Percentiles rank a stretch among this genome's conserved stretches.
These are phyloP conservation scores for Spizellomyces punctatus DNA, from an alignment of 192 early-diverging fungal genomes.

Conservation along the genomic window DNA sequence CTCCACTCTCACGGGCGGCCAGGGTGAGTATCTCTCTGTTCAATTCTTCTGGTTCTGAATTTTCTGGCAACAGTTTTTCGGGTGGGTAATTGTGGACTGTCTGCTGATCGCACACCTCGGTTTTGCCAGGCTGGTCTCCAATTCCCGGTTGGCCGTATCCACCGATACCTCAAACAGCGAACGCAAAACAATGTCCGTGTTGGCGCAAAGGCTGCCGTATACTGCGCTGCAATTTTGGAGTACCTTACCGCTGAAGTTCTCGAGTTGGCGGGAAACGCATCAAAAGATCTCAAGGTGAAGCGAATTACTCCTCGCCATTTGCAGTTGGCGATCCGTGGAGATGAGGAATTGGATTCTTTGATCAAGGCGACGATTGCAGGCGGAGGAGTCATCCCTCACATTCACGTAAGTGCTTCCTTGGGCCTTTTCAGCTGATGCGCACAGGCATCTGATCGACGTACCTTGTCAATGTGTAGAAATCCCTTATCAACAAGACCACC, in stretches of 20 bases:
- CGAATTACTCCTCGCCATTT: slow-evolving; percentile 88
- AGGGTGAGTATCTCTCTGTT: slow-evolving; percentile 27
- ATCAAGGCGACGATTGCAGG: slow-evolving; percentile 90
- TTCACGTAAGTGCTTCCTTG: slow-evolving; percentile 34
- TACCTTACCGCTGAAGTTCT: slow-evolving; percentile 92
- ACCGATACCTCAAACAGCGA: slow-evolving; percentile 85
- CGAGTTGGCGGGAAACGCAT: slow-evolving; percentile 91
- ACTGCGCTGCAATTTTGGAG: slow-evolving; percentile 89
- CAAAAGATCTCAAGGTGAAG: slow-evolving; percentile 88
- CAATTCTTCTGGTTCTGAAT: background rate
- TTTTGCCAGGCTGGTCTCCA: slow-evolving; percentile 50
- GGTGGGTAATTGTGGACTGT: no score
- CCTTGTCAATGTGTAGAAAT: slow-evolving; percentile 26
- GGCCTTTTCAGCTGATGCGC: background rate
- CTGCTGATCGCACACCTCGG: background rate
- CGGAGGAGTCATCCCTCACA: slow-evolving; percentile 57
- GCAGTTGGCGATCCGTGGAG: slow-evolving; percentile 89
- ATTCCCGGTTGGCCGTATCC: slow-evolving; percentile 92
- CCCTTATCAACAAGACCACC: slow-evolving; percentile 32
- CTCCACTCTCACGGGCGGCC: slow-evolving; percentile 38
- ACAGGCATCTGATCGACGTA: background rate
- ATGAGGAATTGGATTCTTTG: slow-evolving; percentile 87
- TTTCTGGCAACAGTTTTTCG: background rate
- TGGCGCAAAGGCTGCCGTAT: slow-evolving; percentile 88
- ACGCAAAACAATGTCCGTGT: slow-evolving; percentile 81